A percentile compares a stretch with the other conserved stretches of the same genome.
Conservation (phyloP, 164 flowering plant genomes). For the Vitis rupestris region DNA sequence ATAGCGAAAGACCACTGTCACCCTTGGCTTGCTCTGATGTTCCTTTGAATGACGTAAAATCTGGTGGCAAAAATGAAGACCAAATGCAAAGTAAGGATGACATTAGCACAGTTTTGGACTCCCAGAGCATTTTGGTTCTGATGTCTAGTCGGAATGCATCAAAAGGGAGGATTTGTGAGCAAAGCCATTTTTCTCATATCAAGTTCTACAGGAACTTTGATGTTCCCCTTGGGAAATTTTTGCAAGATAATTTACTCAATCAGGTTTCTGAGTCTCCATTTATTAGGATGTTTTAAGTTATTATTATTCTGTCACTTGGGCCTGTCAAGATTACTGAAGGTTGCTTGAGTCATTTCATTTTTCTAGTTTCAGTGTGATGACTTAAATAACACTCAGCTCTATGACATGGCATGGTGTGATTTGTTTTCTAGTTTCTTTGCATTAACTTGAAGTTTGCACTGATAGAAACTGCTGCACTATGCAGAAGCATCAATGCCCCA, state of each 20-base stretch:
- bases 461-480: conserved; percentile 20
- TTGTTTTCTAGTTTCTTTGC: neutral
- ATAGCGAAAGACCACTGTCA: conserved; percentile 24
- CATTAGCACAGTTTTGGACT: conserved; percentile 42
- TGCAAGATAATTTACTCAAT: conserved; percentile 65
- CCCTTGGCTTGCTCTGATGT: conserved; percentile 19
- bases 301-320: neutral
- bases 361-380: neutral
- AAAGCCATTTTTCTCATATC: conserved; percentile 76
- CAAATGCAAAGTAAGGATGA: conserved; percentile 35
- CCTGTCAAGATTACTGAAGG: neutral
- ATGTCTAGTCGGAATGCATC: conserved; percentile 62
- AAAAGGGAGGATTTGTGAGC: conserved; percentile 66
- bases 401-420: neutral
- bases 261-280: conserved; percentile 52
- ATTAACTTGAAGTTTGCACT: conserved; percentile 12
- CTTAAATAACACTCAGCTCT: neutral
- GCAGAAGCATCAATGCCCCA: conserved; percentile 58
- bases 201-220: conserved; percentile 87
- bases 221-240: conserved; percentile 78
- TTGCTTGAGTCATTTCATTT: neutral
- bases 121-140: conserved; percentile 81
- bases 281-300: neutral
- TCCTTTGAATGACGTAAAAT: conserved; percentile 16
- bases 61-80: conserved; percentile 21